A percentile compares a stretch with the other conserved stretches of the same genome.
Evolutionary conservation across 1,284 basidiomycete species (phyloP).

Genomic region (Earliella scabrosa): DNA sequence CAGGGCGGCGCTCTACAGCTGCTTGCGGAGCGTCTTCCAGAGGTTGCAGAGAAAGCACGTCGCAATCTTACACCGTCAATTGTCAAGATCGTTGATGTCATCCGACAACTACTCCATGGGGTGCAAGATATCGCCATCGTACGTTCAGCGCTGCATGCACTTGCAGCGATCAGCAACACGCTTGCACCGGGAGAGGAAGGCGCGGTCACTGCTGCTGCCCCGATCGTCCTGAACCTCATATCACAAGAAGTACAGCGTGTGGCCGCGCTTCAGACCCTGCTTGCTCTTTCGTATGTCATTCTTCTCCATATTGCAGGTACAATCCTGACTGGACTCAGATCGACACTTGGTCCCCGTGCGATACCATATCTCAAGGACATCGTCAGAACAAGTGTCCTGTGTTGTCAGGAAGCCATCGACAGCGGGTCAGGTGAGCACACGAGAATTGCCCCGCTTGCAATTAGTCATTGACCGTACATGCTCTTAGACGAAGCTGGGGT

Average conservation of each 20-base stretch:
- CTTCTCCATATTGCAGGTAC: background rate
- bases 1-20: conserved; percentile 68
- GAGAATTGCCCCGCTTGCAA: background rate
- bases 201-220: conserved; percentile 60
- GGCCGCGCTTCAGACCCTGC: conserved; percentile 57
- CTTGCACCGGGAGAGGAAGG: conserved; percentile 70
- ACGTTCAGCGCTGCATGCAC: conserved; percentile 57
- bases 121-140: conserved; percentile 45
- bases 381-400: conserved; percentile 56
- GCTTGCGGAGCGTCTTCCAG: conserved; percentile 65
- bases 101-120: conserved; percentile 51
- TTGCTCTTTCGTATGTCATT: conserved; percentile 60
- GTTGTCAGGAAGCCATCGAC: conserved; percentile 46
- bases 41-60: conserved; percentile 65
- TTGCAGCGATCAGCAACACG: conserved; percentile 62
- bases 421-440: conserved; percentile 35
- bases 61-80: conserved; percentile 52
- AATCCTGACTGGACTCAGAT: conserved; percentile 41
- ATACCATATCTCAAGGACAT: conserved; percentile 85
- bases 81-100: conserved; percentile 52
- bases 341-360: conserved; percentile 82
- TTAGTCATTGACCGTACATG: background rate
- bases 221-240: conserved; percentile 56
- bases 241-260: conserved; percentile 41
- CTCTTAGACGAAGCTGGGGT: conserved; percentile 23